Percentiles rank a stretch among this genome's conserved stretches.
Conservation (phyloP, 1,284 basidiomycete genomes). For the Tilletia walkeri region DNA sequence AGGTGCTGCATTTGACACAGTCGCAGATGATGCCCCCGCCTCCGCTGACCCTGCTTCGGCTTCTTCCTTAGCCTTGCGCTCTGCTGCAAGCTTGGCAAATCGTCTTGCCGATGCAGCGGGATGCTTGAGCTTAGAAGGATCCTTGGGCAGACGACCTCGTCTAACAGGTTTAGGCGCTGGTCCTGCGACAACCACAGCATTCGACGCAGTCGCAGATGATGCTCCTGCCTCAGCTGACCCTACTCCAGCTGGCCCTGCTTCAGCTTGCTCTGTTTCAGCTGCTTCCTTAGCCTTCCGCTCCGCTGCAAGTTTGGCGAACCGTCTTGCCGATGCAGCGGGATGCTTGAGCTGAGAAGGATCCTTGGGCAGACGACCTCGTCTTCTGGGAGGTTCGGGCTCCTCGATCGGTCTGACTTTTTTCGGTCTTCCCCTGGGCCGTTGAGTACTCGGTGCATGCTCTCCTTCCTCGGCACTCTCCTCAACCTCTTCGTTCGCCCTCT, state of each 20-base stretch:
- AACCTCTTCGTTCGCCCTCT: too few relatives aligned
- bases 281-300: conserved; percentile 1
- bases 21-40: not conserved
- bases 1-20: too few relatives aligned
- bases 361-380: not conserved
- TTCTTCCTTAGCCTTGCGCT: not conserved
- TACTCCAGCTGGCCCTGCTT: not conserved
- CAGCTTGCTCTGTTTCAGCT: not conserved
- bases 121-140: not conserved
- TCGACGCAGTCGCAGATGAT: not conserved
- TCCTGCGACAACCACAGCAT: too few relatives aligned
- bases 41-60: not conserved
- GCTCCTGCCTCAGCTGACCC: not conserved
- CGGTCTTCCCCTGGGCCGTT: too few relatives aligned
- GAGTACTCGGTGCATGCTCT: not conserved
- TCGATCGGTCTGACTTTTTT: too few relatives aligned
- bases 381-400: not conserved
- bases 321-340: not conserved
- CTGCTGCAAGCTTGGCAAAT: not conserved
- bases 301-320: not conserved
- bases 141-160: not conserved
- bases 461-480: not conserved
- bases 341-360: not conserved
- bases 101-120: not conserved
- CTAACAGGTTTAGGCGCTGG: too few relatives aligned